phyloP scores from a whole-genome alignment of 352 stramenopile species.

The Pythium graminicola region DNA sequence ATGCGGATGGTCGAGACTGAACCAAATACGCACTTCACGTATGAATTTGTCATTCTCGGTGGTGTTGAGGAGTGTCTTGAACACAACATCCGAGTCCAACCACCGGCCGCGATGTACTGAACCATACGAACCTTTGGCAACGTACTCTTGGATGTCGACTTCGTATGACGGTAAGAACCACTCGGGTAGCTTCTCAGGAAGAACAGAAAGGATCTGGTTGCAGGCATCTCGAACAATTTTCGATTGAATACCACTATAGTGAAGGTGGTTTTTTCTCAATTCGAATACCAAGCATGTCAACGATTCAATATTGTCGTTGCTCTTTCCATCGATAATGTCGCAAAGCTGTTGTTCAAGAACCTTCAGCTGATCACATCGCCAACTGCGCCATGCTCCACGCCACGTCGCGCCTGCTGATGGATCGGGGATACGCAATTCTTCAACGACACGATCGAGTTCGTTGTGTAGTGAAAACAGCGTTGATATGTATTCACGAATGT shows the following conservation, averaged over 20 bases:
- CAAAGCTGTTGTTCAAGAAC: not conserved
- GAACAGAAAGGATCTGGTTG: too few relatives aligned
- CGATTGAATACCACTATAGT: too few relatives aligned
- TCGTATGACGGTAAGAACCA: constrained; percentile 18
- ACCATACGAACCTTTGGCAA: constrained; percentile 26
- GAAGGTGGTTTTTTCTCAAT: too few relatives aligned
- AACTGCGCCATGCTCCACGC: not conserved
- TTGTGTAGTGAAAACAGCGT: constrained; percentile 11
- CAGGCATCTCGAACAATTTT: too few relatives aligned
- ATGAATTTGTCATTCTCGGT: constrained; percentile 28
- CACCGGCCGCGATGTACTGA: constrained; percentile 28
- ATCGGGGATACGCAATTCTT: not conserved
- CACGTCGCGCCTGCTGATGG: not conserved
- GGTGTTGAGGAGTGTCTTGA: constrained; percentile 28
- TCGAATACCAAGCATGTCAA: constrained; percentile 12
- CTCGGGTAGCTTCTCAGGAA: not conserved
- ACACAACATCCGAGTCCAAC: constrained; percentile 27
- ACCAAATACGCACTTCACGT: constrained; percentile 36
- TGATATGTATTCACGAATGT: too few relatives aligned
- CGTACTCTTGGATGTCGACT: not conserved
- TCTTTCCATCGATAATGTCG: too few relatives aligned
- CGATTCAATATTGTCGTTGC: not conserved
- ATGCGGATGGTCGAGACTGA: constrained; percentile 29
- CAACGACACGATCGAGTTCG: constrained; percentile 3
- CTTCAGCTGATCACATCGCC: not conserved